Base-by-base conservation (phyloP, 2,329 filamentous ascomycete genomes). In the Apiospora saccharicola region DNA sequence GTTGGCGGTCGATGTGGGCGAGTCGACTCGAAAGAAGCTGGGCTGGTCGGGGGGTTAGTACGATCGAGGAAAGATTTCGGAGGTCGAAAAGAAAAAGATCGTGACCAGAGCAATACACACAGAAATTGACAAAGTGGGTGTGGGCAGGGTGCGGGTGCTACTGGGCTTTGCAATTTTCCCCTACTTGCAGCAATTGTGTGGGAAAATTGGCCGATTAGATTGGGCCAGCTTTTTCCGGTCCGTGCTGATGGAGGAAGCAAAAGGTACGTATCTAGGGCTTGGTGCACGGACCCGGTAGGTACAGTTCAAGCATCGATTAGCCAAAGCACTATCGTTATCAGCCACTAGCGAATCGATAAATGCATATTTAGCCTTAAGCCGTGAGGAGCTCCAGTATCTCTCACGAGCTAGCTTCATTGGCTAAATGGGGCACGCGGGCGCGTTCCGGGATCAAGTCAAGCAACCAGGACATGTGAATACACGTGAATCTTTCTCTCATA, bases 1-100 rank as follows among this genome's bases (percentile, higher is more conserved):
- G 88, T 89, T 88, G 86, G 84, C 86, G 84, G 77, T 78, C 51
- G 51, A 67, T 67, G 69, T 47, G 26, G 82, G 80, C 75, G 73
- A 76, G 78, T 79, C 78, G 79, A 80, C 77, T 78, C 75, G 76
- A 71, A 74, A 77, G 74, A 53, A 75, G 77, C 73, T 74, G 74
- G 73, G 74, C 71, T 75, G 76, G 76, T 76, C 75, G 79, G 57
- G 34, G 57, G 57, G 78, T 80, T 80, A 77, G 78, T 77, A 70
- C 76, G 76, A 75, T 76, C 74, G 74, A 73, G 72, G 68, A 72
- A 47, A 47, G 57, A 61, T 61, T 64, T 64, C 57, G 34, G 57
- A 68, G 43, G 43, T 68, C 46, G 67, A 68, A 68, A 37, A 26
- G 30, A 49, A 44, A 68, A 47, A 64, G 57, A 64, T 64, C 51